Percentiles rank a stretch among this genome's conserved stretches.
These are phyloP conservation scores for Pascua sp. DNA, from an alignment of 1,284 basidiomycete species.

Conservation along the genomic window DNA sequence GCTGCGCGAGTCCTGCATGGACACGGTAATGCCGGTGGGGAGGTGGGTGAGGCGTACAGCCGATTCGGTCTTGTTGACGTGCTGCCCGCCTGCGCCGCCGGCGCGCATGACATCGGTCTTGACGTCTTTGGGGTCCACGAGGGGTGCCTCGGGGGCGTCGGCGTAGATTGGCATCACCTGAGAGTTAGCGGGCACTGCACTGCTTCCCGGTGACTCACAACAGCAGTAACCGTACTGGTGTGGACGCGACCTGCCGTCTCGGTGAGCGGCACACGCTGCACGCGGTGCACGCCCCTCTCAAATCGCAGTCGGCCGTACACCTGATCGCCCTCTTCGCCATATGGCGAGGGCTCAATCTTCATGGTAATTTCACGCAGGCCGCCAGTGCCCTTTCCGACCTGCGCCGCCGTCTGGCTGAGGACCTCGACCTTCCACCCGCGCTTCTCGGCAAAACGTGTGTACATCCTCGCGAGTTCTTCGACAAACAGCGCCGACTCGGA, in stretches of 20 bases:
- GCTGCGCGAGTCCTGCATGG: slow-evolving; percentile 96
- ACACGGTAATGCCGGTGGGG: slow-evolving; percentile 90
- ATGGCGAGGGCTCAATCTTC: slow-evolving; percentile 28
- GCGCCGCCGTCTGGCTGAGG: slow-evolving; percentile 45
- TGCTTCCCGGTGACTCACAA: slow-evolving; percentile 56
- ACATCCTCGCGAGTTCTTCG: slow-evolving; percentile 77
- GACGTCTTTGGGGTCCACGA: slow-evolving; percentile 79
- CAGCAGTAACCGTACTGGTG: slow-evolving; percentile 84
- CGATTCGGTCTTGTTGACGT: slow-evolving; percentile 98
- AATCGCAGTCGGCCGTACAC: slow-evolving; percentile 76
- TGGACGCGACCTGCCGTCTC: slow-evolving; percentile 84
- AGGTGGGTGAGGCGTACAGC: slow-evolving; percentile 93
- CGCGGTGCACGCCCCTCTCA: slow-evolving; percentile 94
- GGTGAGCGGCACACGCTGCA: slow-evolving; percentile 89
- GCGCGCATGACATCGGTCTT: slow-evolving; percentile 91
- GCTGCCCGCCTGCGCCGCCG: slow-evolving; percentile 93
- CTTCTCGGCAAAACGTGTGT: slow-evolving; percentile 63
- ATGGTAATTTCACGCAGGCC: slow-evolving; percentile 81
- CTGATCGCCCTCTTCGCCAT: slow-evolving; percentile 69
- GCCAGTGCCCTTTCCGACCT: slow-evolving; percentile 56
- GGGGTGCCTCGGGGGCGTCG: slow-evolving; percentile 50
- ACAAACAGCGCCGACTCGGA: slow-evolving; percentile 83
- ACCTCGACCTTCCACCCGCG: slow-evolving; percentile 49
- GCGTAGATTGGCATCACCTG: slow-evolving; percentile 55
- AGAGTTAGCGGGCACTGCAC: neutral